phyloP scores from a whole-genome alignment of 73 alveolate species.

The Paramecium pentaurelia region DNA sequence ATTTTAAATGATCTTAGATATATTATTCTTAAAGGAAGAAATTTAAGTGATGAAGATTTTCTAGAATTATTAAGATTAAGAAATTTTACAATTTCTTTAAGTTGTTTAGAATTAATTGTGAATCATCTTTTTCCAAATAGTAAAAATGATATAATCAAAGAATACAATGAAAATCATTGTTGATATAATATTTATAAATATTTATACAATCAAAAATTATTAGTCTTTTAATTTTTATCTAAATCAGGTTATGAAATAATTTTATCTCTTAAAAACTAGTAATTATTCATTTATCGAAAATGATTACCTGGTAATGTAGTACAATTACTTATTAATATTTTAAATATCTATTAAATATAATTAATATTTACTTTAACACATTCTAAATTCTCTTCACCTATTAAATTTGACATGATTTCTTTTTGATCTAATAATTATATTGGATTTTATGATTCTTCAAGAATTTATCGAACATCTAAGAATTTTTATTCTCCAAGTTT shows the following conservation, averaged over 20 bases:
- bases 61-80: slow-evolving; percentile 5
- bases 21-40: slow-evolving; percentile 23
- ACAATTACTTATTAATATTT: background rate
- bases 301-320: background rate
- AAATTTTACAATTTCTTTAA: background rate
- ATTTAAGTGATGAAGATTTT: slow-evolving; percentile 36
- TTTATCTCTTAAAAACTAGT: background rate
- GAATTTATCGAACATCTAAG: background rate
- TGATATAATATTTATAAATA: background rate
- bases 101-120: background rate
- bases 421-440: background rate
- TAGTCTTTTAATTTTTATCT: background rate
- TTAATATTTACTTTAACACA: background rate
- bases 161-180: background rate
- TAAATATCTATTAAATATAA: background rate
- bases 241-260: background rate
- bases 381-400: slow-evolving; percentile 54
- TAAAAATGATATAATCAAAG: background rate
- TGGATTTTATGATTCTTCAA: slow-evolving; percentile 44
- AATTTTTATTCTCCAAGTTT: slow-evolving; percentile 46
- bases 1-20: slow-evolving; percentile 8
- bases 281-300: background rate
- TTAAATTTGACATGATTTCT: background rate
- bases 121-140: slow-evolving; percentile 9
- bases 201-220: background rate